Evolutionary conservation across 208 protist species (phyloP).

Genomic region (Trypanosoma caninum): DNA sequence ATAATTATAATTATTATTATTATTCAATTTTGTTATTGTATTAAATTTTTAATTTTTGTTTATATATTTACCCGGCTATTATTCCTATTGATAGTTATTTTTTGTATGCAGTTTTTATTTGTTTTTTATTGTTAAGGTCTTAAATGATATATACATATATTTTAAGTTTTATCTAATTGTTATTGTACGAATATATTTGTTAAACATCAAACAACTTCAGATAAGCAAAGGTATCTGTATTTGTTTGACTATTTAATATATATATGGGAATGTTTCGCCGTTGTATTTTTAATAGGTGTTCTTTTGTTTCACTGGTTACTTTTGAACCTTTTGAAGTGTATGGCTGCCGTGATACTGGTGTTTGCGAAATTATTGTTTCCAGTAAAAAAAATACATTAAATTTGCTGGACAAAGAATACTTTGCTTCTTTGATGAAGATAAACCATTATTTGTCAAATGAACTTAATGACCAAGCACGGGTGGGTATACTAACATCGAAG

Average conservation of each 20-base stretch:
- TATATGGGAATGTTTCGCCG: slow-evolving; percentile 12
- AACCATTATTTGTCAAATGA: slow-evolving; percentile 39
- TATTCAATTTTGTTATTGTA: background rate
- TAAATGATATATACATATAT: background rate
- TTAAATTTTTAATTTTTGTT: too few relatives aligned
- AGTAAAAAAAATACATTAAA: slow-evolving; percentile 46
- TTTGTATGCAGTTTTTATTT: background rate
- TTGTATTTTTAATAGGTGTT: background rate
- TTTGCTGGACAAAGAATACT: slow-evolving; percentile 45
- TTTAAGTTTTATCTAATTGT: too few relatives aligned
- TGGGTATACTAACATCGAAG: slow-evolving; percentile 45
- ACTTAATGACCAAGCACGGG: slow-evolving; percentile 42
- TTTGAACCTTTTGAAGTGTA: slow-evolving; percentile 45
- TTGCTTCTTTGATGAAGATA: slow-evolving; percentile 32
- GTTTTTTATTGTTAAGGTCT: background rate
- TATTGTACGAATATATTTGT: too few relatives aligned
- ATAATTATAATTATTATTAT: background rate
- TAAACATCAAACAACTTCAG: background rate
- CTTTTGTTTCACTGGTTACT: background rate
- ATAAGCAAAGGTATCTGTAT: background rate
- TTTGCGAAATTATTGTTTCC: slow-evolving; percentile 42
- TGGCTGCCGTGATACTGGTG: slow-evolving; percentile 25
- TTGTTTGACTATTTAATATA: background rate
- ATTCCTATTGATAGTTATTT: too few relatives aligned
- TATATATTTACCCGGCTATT: too few relatives aligned